A percentile compares a stretch with the other conserved stretches of the same genome.
Conservation (phyloP, 352 stramenopile species). For the Halophytophthora batemanensis region DNA sequence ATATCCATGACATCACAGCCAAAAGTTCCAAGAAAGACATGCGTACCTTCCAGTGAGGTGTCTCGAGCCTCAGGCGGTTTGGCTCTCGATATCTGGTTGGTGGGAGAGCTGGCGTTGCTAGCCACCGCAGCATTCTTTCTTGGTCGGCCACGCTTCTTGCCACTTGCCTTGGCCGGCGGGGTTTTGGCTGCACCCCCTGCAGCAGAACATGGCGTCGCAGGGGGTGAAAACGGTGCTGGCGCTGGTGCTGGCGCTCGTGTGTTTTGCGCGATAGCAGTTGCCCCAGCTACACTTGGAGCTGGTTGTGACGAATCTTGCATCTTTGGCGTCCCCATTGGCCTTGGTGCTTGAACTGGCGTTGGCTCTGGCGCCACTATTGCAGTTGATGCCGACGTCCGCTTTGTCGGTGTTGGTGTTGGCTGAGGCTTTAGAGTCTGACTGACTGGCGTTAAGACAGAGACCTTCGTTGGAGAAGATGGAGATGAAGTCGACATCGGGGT, state of each 20-base stretch:
- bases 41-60: too few relatives aligned
- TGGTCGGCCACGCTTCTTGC: conserved; percentile 31
- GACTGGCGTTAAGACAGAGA: too few relatives aligned
- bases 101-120: conserved; percentile 3
- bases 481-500: too few relatives aligned
- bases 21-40: too few relatives aligned
- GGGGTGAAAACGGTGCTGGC: background rate
- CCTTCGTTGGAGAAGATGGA: too few relatives aligned
- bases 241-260: conserved; percentile 1
- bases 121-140: conserved; percentile 5
- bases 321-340: background rate
- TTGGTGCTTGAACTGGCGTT: background rate
- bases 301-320: background rate
- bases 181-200: conserved; percentile 1
- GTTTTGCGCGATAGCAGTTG: conserved; percentile 1
- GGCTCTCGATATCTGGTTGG: conserved; percentile 11
- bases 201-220: background rate
- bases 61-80: conserved; percentile 16
- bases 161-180: conserved; percentile 1
- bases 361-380: background rate
- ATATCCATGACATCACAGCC: background rate
- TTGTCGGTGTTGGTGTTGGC: background rate
- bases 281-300: conserved; percentile 1
- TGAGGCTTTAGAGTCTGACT: background rate
- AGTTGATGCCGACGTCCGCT: background rate